phyloP scores from a whole-genome alignment of 2,329 filamentous ascomycete species.

The Phaeomoniella chlamydospora region DNA sequence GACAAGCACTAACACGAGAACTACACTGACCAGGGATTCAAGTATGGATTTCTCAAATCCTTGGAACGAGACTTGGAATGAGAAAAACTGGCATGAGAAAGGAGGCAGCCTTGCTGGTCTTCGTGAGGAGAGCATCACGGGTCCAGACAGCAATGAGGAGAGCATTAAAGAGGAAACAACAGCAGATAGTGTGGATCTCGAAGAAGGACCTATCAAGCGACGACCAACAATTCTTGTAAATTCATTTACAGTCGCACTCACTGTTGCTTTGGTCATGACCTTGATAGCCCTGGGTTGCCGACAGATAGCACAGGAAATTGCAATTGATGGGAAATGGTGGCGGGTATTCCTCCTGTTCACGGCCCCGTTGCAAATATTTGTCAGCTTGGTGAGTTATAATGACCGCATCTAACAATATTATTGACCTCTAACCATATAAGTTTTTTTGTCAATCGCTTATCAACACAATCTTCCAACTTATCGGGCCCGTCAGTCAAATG shows the following conservation, averaged over 20 bases:
- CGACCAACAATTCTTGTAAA: background rate
- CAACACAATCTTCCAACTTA: conserved; percentile 28
- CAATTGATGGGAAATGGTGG: background rate
- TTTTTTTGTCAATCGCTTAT: conserved; percentile 5
- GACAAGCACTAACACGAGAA: background rate
- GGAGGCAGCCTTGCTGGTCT: background rate
- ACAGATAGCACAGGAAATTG: background rate
- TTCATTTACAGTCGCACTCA: background rate
- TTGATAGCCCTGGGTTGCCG: background rate
- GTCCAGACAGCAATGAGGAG: background rate
- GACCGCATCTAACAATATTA: background rate
- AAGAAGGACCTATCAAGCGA: background rate
- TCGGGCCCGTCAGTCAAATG: conserved; percentile 33
- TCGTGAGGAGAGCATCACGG: too few relatives aligned
- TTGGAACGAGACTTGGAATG: too few relatives aligned
- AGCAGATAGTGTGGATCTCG: background rate
- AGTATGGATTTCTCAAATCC: background rate
- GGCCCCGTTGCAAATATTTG: background rate
- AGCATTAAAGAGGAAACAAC: background rate
- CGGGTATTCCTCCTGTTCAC: background rate
- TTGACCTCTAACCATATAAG: background rate
- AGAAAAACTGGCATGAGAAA: too few relatives aligned
- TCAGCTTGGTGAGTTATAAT: background rate
- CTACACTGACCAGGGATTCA: background rate
- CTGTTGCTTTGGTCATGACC: background rate